Evolutionary conservation across 2,329 filamentous ascomycete species (phyloP).

Genomic region (Epichloe sp.): DNA sequence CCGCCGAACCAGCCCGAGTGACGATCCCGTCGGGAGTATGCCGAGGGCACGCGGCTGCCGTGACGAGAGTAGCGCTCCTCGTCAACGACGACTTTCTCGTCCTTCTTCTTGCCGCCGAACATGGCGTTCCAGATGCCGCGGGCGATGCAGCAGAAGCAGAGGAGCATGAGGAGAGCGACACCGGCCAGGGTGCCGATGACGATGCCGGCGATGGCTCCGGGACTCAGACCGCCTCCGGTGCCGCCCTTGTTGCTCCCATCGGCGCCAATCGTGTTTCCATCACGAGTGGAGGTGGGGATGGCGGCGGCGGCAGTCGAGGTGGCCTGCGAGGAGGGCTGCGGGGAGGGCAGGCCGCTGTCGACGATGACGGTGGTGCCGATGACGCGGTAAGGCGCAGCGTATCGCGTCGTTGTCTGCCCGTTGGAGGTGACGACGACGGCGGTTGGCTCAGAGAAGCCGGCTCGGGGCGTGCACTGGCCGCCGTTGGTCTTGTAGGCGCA

Average conservation of each 20-base stretch:
- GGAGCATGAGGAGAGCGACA: constrained; percentile 50
- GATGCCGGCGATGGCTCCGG: constrained; percentile 67
- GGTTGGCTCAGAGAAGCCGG: constrained; percentile 29
- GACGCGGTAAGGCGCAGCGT: constrained; percentile 38
- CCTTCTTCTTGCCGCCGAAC: constrained; percentile 45
- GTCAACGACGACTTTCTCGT: constrained; percentile 44
- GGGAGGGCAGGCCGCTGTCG: constrained; percentile 35
- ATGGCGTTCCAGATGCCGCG: constrained; percentile 49
- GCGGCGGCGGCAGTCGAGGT: constrained; percentile 40
- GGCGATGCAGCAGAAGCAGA: constrained; percentile 64
- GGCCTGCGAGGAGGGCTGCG: constrained; percentile 28
- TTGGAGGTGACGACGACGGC: constrained; percentile 32
- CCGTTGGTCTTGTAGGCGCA: constrained; percentile 33
- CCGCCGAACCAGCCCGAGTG: constrained; percentile 45
- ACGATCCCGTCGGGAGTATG: constrained; percentile 35
- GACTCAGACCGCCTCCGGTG: constrained; percentile 39
- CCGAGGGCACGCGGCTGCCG: constrained; percentile 27
- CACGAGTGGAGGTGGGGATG: constrained; percentile 31
- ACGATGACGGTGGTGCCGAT: constrained; percentile 42
- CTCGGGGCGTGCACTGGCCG: constrained; percentile 45
- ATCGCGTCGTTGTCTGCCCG: constrained; percentile 39
- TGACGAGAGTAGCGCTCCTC: constrained; percentile 48
- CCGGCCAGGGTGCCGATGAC: constrained; percentile 62
- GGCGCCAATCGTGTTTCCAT: constrained; percentile 25
- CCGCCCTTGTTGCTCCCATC: constrained; percentile 26